Evolutionary conservation across 495 filamentous ascomycete genomes (phyloP).

Genomic region (Lasiosphaeria miniovina): DNA sequence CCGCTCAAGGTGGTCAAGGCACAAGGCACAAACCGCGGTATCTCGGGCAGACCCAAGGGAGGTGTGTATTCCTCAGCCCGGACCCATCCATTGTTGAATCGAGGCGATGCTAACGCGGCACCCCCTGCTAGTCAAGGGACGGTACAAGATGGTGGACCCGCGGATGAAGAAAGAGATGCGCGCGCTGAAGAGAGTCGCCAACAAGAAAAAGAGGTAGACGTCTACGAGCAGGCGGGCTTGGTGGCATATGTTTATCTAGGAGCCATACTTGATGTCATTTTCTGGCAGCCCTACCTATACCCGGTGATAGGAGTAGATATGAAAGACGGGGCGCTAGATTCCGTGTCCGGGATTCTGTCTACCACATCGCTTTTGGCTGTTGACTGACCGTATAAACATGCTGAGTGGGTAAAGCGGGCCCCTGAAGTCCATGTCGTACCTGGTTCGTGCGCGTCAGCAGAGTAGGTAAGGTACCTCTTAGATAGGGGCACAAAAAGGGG

Average conservation of each 20-base stretch:
- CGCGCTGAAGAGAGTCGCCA: constrained; percentile 73
- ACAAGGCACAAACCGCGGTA: constrained; percentile 76
- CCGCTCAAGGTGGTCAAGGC: constrained; percentile 90
- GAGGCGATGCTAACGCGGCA: no score
- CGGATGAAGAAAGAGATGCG: constrained; percentile 98
- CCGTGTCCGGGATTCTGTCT: constrained; percentile 1
- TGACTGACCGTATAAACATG: constrained; percentile 48
- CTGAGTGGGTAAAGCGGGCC: constrained; percentile 57
- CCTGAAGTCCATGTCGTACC: constrained; percentile 60
- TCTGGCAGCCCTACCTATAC: constrained; percentile 6
- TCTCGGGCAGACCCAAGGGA: constrained; percentile 49
- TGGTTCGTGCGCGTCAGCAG: neutral
- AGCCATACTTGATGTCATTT: neutral
- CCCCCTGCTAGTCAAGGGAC: constrained; percentile 68
- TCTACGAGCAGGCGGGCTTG: neutral
- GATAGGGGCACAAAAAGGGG: neutral
- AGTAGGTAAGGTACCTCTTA: no score
- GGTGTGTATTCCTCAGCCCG: no score
- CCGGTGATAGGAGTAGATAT: neutral
- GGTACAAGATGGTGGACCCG: constrained; percentile 97
- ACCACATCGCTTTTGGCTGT: neutral
- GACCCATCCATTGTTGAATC: no score
- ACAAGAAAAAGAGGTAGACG: constrained; percentile 34
- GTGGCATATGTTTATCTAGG: neutral
- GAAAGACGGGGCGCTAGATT: neutral